Conservation (phyloP, 2,329 filamentous ascomycete species). For the Aureobasidium sp. region DNA sequence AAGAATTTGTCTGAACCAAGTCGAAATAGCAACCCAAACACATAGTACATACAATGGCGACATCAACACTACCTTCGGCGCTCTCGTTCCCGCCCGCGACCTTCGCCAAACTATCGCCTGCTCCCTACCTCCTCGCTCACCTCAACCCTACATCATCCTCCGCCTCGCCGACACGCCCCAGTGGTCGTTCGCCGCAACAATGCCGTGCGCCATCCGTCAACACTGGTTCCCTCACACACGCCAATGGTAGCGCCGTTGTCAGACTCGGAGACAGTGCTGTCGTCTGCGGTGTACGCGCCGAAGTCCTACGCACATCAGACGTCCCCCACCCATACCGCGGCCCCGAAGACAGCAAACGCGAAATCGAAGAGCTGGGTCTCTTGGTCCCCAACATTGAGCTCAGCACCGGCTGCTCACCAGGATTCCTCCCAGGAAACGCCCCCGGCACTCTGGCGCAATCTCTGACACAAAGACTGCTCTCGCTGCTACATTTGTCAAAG, state of each 20-base stretch:
- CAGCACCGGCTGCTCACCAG: constrained; percentile 79
- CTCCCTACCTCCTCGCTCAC: constrained; percentile 83
- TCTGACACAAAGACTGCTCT: constrained; percentile 70
- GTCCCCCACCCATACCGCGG: constrained; percentile 53
- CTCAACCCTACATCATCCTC: constrained; percentile 53
- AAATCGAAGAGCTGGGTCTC: constrained; percentile 51
- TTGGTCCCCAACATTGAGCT: constrained; percentile 92
- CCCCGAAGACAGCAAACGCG: constrained; percentile 18
- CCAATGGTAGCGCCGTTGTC: constrained; percentile 82
- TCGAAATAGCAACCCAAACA: neutral
- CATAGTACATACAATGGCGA: constrained; percentile 12
- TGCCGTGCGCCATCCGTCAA: constrained; percentile 69
- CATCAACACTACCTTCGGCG: constrained; percentile 12
- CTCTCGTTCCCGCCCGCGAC: constrained; percentile 55
- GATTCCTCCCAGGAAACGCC: constrained; percentile 75
- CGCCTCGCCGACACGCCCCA: constrained; percentile 61
- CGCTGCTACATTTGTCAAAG: constrained; percentile 62
- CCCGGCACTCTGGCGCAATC: constrained; percentile 75
- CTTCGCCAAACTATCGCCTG: constrained; percentile 83
- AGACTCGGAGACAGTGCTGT: constrained; percentile 83
- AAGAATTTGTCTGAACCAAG: neutral
- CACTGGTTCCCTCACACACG: constrained; percentile 75
- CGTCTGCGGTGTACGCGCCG: constrained; percentile 86
- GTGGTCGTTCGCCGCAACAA: constrained; percentile 64
- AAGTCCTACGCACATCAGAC: constrained; percentile 68